Evolutionary conservation across 1,284 basidiomycete species (phyloP).

Genomic region (Wolfiporia cocos): DNA sequence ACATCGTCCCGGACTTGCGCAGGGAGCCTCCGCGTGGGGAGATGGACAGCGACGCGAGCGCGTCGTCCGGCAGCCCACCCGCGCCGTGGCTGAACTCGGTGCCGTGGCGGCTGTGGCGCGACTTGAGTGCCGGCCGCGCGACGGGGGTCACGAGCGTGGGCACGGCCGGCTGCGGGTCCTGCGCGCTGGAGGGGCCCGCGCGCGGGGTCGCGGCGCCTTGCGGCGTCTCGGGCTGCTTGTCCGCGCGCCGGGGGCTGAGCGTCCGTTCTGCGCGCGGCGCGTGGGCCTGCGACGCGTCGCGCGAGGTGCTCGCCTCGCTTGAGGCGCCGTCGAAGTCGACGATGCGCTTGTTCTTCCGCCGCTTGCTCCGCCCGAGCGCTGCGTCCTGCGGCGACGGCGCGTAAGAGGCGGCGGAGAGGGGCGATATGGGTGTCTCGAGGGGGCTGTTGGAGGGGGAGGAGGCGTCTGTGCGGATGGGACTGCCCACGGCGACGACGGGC

Average conservation of each 20-base stretch:
- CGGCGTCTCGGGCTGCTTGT: neutral
- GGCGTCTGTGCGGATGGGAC: conserved; percentile 14
- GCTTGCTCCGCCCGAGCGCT: conserved; percentile 37
- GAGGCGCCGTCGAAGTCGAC: conserved; percentile 53
- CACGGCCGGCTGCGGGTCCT: neutral
- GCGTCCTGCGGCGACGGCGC: conserved; percentile 35
- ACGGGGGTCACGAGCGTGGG: conserved; percentile 9
- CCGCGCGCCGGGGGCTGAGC: neutral
- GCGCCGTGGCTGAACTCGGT: conserved; percentile 35
- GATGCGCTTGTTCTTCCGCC: conserved; percentile 61
- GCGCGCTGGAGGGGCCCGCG: conserved; percentile 1
- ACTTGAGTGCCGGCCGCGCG: conserved; percentile 15
- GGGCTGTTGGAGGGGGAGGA: conserved; percentile 28
- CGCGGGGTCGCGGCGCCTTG: neutral
- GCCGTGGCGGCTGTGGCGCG: conserved; percentile 36
- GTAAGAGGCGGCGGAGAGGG: conserved; percentile 36
- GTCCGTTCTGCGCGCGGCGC: neutral
- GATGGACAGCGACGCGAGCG: neutral
- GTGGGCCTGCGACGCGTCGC: conserved; percentile 19
- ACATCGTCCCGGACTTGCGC: conserved; percentile 21
- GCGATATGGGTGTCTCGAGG: conserved; percentile 13
- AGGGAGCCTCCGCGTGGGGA: conserved; percentile 10
- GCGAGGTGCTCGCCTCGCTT: conserved; percentile 25
- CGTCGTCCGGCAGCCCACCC: conserved; percentile 3
- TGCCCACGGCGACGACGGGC: conserved; percentile 51